Base-by-base conservation (phyloP, 2,329 filamentous ascomycete genomes). In the Claviceps spartinae region DNA sequence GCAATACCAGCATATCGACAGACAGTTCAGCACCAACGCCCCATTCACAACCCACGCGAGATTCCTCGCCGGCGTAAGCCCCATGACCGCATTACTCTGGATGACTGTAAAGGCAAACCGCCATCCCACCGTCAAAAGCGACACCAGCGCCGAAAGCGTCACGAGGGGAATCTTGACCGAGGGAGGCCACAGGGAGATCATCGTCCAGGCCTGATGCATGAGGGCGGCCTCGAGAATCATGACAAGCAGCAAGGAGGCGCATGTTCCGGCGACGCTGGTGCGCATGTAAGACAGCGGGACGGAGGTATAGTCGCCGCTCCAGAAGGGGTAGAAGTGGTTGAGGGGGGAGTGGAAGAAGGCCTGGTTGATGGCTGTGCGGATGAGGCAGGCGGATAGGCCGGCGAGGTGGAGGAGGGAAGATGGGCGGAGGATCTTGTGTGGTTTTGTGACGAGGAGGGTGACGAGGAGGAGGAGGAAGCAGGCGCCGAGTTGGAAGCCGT, bases 401-500 rank as follows among this genome's bases (percentile, higher is more conserved):
- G 74, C 54, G 20, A 77, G 58, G 62, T 90, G 88, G 59, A 89
- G 70, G 56, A 82, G 61, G 63, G 85, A 86, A 20, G 87, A 75
- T 0, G 72, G 62, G 1, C 83, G 82, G 50, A 70, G 69, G 54
- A 86, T 77, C 63, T 87, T 88, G 57, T 79, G 72, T 0, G 71
- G 64, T 20, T 79, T 78, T 0, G 86, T 89, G 64, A 90, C 74
- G 53, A 83, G 61, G 11, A 88, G 67, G 2, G 90, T 69, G 34
- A 85, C 72, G 44, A 84, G 58, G 18, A 90, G 70, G 60, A 88
- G 77, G 54, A 84, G 67, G 53, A 83, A 57, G 47, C 78, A 79
- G 24, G 84, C 79, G 34, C 87, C 87, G 49, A 89, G 73, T 63
- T 91, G 86, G 18, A 76, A 69, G 50, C 78, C 82, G 63, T 83